Percentiles rank a stretch among this genome's conserved stretches.
These are phyloP conservation scores for Biscogniauxia sp. DNA, from an alignment of 2,329 filamentous ascomycete species.

Conservation along the genomic window DNA sequence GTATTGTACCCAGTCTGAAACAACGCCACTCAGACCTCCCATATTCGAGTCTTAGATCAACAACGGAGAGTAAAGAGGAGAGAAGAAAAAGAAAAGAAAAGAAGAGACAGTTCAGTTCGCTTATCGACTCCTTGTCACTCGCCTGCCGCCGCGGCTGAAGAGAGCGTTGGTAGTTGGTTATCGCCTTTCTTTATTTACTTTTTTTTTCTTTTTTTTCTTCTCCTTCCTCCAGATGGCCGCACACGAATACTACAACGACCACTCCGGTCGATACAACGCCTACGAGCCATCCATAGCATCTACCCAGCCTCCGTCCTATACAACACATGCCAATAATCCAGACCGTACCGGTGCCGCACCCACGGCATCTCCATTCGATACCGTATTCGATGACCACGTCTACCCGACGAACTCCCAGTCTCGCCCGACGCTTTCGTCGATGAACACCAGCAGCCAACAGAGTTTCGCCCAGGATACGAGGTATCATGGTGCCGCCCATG, in stretches of 20 bases:
- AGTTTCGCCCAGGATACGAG: conserved; percentile 53
- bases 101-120: neutral
- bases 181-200: conserved; percentile 1
- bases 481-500: conserved; percentile 50
- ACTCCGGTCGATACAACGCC: conserved; percentile 36
- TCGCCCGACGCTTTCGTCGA: conserved; percentile 28
- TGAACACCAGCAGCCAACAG: conserved; percentile 37
- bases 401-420: conserved; percentile 54
- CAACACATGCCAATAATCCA: conserved; percentile 31
- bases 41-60: neutral
- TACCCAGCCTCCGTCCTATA: conserved; percentile 44
- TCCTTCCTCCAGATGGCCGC: conserved; percentile 50
- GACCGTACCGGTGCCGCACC: conserved; percentile 29
- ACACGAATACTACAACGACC: conserved; percentile 63
- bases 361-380: conserved; percentile 58
- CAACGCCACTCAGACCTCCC: neutral
- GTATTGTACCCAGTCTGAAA: neutral
- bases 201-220: neutral
- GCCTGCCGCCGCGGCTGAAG: conserved; percentile 1
- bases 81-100: neutral
- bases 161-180: neutral
- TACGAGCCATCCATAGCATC: conserved; percentile 42
- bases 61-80: neutral
- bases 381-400: conserved; percentile 65
- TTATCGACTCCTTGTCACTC: neutral